These are phyloP conservation scores for Zizania palustris DNA, from an alignment of 202 grass and related monocot species.

Conservation along the genomic window DNA sequence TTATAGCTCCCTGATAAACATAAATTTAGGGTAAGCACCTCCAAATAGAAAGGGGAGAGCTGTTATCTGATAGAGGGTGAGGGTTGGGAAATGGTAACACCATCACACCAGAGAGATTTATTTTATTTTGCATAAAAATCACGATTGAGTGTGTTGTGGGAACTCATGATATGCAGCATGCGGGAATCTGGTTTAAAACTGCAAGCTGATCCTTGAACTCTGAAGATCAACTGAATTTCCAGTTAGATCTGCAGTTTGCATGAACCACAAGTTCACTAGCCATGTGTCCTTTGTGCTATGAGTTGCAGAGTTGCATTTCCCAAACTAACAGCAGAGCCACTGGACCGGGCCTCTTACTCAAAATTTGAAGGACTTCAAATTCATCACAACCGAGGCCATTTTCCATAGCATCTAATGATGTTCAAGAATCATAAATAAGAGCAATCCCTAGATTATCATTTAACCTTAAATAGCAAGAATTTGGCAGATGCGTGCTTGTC, in stretches of 20 bases:
- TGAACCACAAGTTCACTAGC: not conserved
- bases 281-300: not conserved
- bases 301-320: not conserved
- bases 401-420: not conserved
- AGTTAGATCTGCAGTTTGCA: not conserved
- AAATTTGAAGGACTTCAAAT: not conserved
- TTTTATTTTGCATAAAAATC: not conserved
- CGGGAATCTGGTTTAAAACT: not conserved
- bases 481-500: not conserved
- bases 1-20: not conserved
- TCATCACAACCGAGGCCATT: not conserved
- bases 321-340: not conserved
- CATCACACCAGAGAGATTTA: not conserved
- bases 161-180: not conserved
- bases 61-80: not conserved
- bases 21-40: not conserved
- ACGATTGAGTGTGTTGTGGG: not conserved
- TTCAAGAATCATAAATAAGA: not conserved
- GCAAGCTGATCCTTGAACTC: not conserved
- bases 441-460: not conserved
- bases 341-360: not conserved
- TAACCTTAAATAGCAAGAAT: not conserved
- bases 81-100: not conserved
- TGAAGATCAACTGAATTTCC: not conserved
- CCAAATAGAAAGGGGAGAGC: not conserved